These are phyloP conservation scores for Aquanectria penicillioides DNA, from an alignment of 2,329 filamentous ascomycete species.

Conservation along the genomic window DNA sequence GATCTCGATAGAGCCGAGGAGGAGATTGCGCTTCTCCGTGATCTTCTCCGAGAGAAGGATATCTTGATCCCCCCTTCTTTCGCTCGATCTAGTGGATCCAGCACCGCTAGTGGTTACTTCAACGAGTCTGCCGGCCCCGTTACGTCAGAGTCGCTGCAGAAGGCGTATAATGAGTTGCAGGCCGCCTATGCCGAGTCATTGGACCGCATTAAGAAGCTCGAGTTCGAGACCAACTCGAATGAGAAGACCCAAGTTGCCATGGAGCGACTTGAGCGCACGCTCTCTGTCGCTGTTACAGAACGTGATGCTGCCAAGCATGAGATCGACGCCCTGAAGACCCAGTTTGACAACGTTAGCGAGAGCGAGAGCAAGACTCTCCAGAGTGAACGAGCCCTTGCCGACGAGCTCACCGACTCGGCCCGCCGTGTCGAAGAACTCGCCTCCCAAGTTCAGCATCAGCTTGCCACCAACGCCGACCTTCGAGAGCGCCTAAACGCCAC, in stretches of 20 bases:
- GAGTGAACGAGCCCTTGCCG: constrained; percentile 72
- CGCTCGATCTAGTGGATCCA: constrained; percentile 54
- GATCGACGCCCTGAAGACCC: constrained; percentile 67
- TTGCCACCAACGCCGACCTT: constrained; percentile 80
- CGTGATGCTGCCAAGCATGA: constrained; percentile 77
- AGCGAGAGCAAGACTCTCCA: constrained; percentile 66
- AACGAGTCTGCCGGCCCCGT: constrained; percentile 54
- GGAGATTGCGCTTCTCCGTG: constrained; percentile 86
- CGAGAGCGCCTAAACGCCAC: constrained; percentile 81
- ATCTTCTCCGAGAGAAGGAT: constrained; percentile 83
- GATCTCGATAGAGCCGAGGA: constrained; percentile 95
- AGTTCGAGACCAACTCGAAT: constrained; percentile 60
- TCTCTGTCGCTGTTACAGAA: constrained; percentile 75
- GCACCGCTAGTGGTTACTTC: constrained; percentile 40
- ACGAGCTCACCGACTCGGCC: constrained; percentile 78
- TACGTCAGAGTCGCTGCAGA: constrained; percentile 77
- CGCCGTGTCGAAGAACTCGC: constrained; percentile 83
- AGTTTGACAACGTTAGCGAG: constrained; percentile 67
- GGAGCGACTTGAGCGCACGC: constrained; percentile 72
- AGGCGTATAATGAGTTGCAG: constrained; percentile 80
- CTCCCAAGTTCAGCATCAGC: constrained; percentile 80
- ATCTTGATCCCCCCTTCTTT: constrained; percentile 75
- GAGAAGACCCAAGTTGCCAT: constrained; percentile 71
- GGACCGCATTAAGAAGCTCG: constrained; percentile 72
- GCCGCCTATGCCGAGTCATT: constrained; percentile 74